Base-by-base conservation (phyloP, 306 rosid genomes). In the Lotus japonicus region DNA sequence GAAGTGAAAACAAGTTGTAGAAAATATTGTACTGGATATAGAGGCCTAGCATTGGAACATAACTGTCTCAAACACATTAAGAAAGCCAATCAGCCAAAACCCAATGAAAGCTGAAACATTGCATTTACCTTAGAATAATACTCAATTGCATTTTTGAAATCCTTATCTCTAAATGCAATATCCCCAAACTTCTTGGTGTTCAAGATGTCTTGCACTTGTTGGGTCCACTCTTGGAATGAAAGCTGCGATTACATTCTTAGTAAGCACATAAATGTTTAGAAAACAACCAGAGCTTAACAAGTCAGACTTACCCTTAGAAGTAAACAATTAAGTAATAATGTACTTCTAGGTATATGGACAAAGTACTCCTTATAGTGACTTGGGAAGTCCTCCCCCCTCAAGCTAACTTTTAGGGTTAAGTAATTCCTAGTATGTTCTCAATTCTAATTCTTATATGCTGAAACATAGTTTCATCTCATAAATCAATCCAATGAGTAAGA, bases 211-310 rank as follows among this genome's bases (percentile, higher is more conserved):
- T 90, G 98, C 79, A 92, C 96, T 86, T 88, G 98, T 42, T 92
- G 97, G 3, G 94, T 92, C 97, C 98, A 92, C 65, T 92, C 98
- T 90, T 92, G 98, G 73, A 92, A 92, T 42, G 98, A 92, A 62
- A 92, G 96, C 97, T 92, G 86, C 82, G 83, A 70, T 66, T 36
- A 31, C 35, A 70, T 31, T 14, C 28, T 52, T 38, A 14, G 57
- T 69, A 7, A 68, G 53, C 43, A 68, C 54, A 23, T 16, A 21
- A 28, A 6, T 6, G 46, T 39, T 44, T 11, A 50, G 48, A 54
- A 11, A 70, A 48, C 36, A 33, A 63, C 62, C 52, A 42, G 50
- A 55, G 17, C 18, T 38, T 55, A 33, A 51, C 54, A 21, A 42
- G 53, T 19, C 11, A 51, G 66, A 9, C 63, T 13, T 70, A 54